Evolutionary conservation across 2,329 filamentous ascomycete species (phyloP).

Genomic region (Beauveria bassiana): DNA sequence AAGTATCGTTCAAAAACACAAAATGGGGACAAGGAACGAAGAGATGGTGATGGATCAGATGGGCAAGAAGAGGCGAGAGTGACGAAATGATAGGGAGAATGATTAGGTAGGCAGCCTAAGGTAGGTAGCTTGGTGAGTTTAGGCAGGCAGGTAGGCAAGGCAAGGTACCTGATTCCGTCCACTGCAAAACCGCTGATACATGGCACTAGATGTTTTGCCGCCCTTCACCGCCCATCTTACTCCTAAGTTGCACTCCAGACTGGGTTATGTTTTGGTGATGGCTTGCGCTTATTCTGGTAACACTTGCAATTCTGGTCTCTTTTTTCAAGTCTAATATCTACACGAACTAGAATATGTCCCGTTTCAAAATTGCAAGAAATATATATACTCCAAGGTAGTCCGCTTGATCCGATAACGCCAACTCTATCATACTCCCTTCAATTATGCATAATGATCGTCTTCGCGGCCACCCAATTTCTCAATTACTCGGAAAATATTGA

Average conservation of each 20-base stretch:
- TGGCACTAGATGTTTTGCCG: background rate
- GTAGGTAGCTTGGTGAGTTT: background rate
- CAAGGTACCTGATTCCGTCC: background rate
- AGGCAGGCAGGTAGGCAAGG: background rate
- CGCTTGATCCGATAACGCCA: slow-evolving; percentile 6
- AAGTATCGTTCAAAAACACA: background rate
- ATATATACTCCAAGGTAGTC: background rate
- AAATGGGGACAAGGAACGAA: background rate
- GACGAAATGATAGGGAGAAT: slow-evolving; percentile 1
- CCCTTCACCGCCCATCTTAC: background rate
- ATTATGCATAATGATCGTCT: slow-evolving; percentile 25
- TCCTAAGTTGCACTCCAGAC: no score
- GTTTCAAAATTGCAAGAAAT: background rate
- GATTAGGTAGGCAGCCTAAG: slow-evolving; percentile 1
- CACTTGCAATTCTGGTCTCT: no score
- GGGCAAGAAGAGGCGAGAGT: slow-evolving; percentile 3
- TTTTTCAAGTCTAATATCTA: no score
- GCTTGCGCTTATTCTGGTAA: no score
- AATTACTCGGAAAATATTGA: slow-evolving; percentile 69
- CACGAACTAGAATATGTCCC: background rate
- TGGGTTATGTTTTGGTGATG: no score
- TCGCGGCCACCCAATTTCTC: slow-evolving; percentile 52
- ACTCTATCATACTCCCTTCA: background rate
- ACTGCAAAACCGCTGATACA: background rate
- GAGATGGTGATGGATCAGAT: slow-evolving; percentile 1